Base-by-base conservation (phyloP, 208 protist species). In the Strigomonas culicis region DNA sequence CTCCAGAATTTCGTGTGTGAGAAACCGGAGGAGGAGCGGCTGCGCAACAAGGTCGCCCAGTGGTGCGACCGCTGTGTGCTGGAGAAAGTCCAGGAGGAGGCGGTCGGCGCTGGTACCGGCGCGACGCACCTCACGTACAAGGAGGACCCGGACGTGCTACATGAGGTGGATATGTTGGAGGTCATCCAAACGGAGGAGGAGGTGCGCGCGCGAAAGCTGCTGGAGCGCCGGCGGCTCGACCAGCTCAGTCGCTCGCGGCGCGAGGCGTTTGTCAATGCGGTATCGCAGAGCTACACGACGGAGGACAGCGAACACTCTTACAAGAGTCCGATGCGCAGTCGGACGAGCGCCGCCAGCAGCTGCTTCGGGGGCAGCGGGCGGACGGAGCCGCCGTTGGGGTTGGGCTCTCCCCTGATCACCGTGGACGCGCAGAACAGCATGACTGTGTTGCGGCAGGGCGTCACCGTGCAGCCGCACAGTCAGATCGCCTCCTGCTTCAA, bases 51-150 rank as follows among this genome's bases (percentile, higher is more conserved):
- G 34, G 75, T 84, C 39, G 64, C 64, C 0, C 77, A 88, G 75
- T 88, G 81, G 81, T 78, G 72, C 41, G 81, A 88, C 49, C 73
- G 81, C 28, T 71, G 66, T 13, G 60, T 58, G 17, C 53, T 82
- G 21, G 55, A 50, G 17, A n/a, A 57, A 21, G 39, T 15, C 7
- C 41, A 28, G 53, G 25, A 30, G n/a, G 21, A 36, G 60, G 31
- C 30, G 63, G 28, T 27, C 30, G 60, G 31, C 22, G 43, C 6
- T n/a, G 24, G 4, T 3, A 47, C 44, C 17, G 15, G 17, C 25
- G 27, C 46, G 13, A 6, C 41, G 24, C 63, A 72, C 62, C 55
- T 44, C 47, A 27, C 66, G 19, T 80, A 74, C 49, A 68, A 61
- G 28, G 81, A 88, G 46, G 81, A 88, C 53, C 81, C 81, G 13